Conservation (phyloP, 2,329 filamentous ascomycete genomes). For the Aspergillus spinulosporus region DNA sequence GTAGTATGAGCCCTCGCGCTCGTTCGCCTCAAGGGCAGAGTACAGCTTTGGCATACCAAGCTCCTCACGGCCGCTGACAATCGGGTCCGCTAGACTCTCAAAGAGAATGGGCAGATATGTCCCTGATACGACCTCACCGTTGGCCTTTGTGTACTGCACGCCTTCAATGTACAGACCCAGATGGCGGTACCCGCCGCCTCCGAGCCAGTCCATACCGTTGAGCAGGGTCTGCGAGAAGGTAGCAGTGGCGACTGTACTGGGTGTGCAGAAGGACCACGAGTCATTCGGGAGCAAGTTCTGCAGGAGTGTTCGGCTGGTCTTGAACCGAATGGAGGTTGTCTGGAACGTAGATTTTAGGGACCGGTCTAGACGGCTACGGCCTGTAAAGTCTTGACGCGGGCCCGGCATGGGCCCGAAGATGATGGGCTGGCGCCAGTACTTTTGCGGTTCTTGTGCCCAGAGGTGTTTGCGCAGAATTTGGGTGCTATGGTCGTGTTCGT, state of each 20-base stretch:
- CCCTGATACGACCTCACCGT: constrained; percentile 52
- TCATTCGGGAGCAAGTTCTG: constrained; percentile 51
- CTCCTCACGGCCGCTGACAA: constrained; percentile 61
- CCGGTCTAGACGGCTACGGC: constrained; percentile 20
- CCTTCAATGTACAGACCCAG: constrained; percentile 64
- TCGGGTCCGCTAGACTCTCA: constrained; percentile 60
- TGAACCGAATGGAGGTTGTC: constrained; percentile 53
- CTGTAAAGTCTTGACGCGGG: constrained; percentile 41
- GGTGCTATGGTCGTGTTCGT: constrained; percentile 58
- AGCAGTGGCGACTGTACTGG: constrained; percentile 48
- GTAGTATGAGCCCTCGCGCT: constrained; percentile 38
- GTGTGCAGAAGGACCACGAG: constrained; percentile 45
- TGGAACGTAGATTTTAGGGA: constrained; percentile 42
- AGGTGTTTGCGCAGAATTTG: constrained; percentile 49
- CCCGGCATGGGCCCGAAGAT: constrained; percentile 52
- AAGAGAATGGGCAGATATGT: constrained; percentile 60
- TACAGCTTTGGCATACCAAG: constrained; percentile 63
- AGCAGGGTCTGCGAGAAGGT: constrained; percentile 47
- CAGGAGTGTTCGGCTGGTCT: constrained; percentile 51
- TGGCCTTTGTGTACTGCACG: constrained; percentile 55
- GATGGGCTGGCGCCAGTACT: constrained; percentile 49
- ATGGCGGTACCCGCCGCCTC: constrained; percentile 59
- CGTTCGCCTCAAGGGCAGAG: constrained; percentile 51
- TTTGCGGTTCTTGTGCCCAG: constrained; percentile 47
- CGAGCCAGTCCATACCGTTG: constrained; percentile 60